Evolutionary conservation across 1,284 basidiomycete genomes (phyloP).

Genomic region (Macrocystidia cucumis): DNA sequence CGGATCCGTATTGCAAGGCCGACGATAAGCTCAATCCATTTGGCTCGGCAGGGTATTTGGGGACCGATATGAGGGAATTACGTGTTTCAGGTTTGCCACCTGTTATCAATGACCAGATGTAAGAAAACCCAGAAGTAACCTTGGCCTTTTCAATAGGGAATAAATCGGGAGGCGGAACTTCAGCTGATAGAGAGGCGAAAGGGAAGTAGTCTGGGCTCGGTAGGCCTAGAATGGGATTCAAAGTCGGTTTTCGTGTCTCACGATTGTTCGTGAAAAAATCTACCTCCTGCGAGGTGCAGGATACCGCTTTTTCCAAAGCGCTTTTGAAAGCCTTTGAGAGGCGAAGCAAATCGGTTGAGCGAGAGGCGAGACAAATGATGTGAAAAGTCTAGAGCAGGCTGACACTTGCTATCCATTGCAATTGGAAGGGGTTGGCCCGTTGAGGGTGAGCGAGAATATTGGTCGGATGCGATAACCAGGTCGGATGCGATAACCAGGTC

Average conservation of each 20-base stretch:
- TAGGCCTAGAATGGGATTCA: slow-evolving; percentile 34
- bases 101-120: too few relatives aligned
- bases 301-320: slow-evolving; percentile 44
- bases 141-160: slow-evolving; percentile 23
- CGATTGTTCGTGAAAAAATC: slow-evolving; percentile 10
- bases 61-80: too few relatives aligned
- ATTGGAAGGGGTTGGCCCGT: too few relatives aligned
- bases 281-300: slow-evolving; percentile 54
- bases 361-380: too few relatives aligned
- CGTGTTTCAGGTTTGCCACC: too few relatives aligned
- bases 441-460: too few relatives aligned
- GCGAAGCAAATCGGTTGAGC: too few relatives aligned
- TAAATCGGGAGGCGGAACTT: slow-evolving; percentile 25
- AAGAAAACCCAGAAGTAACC: slow-evolving; percentile 34
- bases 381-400: too few relatives aligned
- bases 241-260: background rate
- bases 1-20: slow-evolving; percentile 69
- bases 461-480: too few relatives aligned
- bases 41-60: slow-evolving; percentile 45
- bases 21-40: slow-evolving; percentile 56
- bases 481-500: too few relatives aligned
- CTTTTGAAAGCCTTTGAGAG: slow-evolving; percentile 52
- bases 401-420: too few relatives aligned
- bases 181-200: slow-evolving; percentile 46
- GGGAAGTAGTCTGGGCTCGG: slow-evolving; percentile 61